Evolutionary conservation across 1,139 yeast species (phyloP).

Genomic region (Protomyces pachydermus): DNA sequence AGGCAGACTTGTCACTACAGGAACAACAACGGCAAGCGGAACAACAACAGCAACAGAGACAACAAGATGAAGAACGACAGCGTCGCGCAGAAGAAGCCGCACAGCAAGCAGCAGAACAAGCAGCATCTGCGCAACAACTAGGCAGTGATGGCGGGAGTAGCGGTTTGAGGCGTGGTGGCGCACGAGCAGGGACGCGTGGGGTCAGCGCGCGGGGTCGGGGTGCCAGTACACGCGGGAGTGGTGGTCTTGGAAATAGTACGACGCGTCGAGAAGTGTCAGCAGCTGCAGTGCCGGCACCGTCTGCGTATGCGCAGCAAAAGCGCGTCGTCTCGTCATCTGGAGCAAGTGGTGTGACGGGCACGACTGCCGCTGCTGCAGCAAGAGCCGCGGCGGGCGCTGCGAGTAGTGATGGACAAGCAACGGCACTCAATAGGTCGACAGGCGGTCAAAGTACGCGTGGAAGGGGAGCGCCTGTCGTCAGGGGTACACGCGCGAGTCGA

Average conservation of each 20-base stretch:
- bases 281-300: conserved; percentile 1
- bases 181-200: neutral
- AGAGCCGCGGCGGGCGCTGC: neutral
- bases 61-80: conserved; percentile 4
- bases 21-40: conserved; percentile 4
- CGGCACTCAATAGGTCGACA: neutral
- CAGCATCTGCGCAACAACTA: neutral
- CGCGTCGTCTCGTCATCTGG: neutral
- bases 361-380: neutral
- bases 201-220: neutral
- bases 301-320: conserved; percentile 23
- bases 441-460: conserved; percentile 3
- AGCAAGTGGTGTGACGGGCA: neutral
- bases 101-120: neutral
- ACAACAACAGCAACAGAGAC: conserved; percentile 2
- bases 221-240: neutral
- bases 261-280: neutral
- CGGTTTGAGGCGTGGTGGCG: neutral
- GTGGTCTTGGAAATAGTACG: neutral
- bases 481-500: conserved; percentile 22
- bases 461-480: conserved; percentile 11
- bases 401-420: neutral
- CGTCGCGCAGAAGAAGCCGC: conserved; percentile 9
- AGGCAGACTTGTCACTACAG: neutral
- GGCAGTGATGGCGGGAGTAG: neutral